These are phyloP conservation scores for Citrullus colocynthis DNA, from an alignment of 306 rosid genomes.

Conservation along the genomic window DNA sequence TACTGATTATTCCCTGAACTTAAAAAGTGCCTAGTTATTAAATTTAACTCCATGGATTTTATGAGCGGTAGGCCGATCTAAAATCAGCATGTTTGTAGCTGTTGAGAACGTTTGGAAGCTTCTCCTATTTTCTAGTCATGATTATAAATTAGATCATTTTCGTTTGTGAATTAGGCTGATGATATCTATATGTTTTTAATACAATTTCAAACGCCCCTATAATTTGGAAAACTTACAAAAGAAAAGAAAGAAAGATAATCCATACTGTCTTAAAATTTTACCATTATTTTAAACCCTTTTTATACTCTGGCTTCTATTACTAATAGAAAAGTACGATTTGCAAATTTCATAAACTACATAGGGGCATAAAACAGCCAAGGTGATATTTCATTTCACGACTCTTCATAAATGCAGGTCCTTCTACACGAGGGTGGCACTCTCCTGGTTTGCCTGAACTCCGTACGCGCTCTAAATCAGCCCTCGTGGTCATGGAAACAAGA, in stretches of 20 bases:
- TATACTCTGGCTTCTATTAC: not conserved
- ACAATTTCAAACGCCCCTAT: not conserved
- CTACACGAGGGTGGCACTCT: slow-evolving; percentile 95
- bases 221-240: not conserved
- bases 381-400: not conserved
- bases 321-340: not conserved
- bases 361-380: too few species aligned
- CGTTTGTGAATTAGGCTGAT: not conserved
- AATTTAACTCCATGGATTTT: not conserved
- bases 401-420: slow-evolving; percentile 57
- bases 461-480: slow-evolving; percentile 75
- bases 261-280: not conserved
- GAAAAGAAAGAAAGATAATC: not conserved
- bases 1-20: not conserved
- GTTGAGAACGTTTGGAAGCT: not conserved
- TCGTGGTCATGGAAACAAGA: slow-evolving; percentile 87
- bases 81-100: not conserved
- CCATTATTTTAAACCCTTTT: not conserved
- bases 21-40: not conserved
- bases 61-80: not conserved
- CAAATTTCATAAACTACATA: not conserved
- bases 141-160: not conserved
- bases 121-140: not conserved
- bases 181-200: not conserved
- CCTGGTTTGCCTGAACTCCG: slow-evolving; percentile 84